Evolutionary conservation across 306 rosid genomes (phyloP), one percentile per base, ranked within the genome.

Genomic region (Phaseolus lunatus): DNA sequence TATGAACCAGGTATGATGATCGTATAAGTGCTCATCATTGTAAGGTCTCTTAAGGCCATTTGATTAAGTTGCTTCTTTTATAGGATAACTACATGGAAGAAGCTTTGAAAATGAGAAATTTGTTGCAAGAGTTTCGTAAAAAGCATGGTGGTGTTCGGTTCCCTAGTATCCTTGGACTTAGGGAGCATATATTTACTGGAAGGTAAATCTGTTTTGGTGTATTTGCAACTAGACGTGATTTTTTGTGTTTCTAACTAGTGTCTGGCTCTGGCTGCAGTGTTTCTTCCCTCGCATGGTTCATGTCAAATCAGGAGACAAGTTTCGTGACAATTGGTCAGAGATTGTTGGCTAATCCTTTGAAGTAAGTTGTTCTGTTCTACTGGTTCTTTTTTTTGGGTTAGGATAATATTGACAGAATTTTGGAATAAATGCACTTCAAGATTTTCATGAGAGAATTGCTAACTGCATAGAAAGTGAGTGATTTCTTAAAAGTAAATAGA

Each of bases 231-330:
- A 19, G 22, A 53, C 77, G 8, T 77, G 10, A 0, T 4, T 81
- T 64, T 81, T 8, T 41, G 23, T 26, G 44, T 73, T 35, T 80
- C 72, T 85, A 52, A 78, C 76, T 77, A 14, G 69, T 81, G 67
- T 61, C 64, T 84, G 82, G 54, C 58, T 84, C 18, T 87, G 79
- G 75, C 85, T 77, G 78, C 86, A 96, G 99, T 96, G 99, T 96
- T 86, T 96, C 99, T 78, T 96, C 99, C 75, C 97, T 96, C 76
- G 99, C 99, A 33, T 96, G 99, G 99, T 96, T 96, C 91, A 96
- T 96, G 99, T 96, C 99, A 82, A 96, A 96, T 92, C 99, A 96
- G 84, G 99, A 96, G 85, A 96, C 97, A 18, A 92, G 99, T 92
- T 96, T 96, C 18, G 99, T 96, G 82, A 92, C 98, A 49, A 96